Evolutionary conservation across 352 stramenopile genomes (phyloP).

Genomic region (Pythium sp.): DNA sequence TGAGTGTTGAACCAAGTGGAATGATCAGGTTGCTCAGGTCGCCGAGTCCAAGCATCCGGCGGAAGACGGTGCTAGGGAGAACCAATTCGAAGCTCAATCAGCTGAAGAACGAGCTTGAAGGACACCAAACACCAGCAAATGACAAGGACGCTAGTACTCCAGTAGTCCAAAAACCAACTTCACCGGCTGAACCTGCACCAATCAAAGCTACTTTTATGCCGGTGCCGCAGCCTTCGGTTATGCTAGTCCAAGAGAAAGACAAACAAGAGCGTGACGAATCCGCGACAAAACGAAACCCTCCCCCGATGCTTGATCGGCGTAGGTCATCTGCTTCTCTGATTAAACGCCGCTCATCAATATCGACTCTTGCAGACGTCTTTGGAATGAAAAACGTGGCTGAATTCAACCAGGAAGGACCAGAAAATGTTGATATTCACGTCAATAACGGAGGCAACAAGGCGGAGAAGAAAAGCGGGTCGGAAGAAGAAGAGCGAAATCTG

Average conservation of each 20-base stretch:
- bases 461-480: not conserved
- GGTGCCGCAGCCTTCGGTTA: not conserved
- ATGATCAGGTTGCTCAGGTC: not conserved
- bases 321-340: not conserved
- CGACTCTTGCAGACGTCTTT: constrained; percentile 1
- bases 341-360: not conserved
- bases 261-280: not conserved
- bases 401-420: not conserved
- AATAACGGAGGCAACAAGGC: not conserved
- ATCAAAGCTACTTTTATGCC: not conserved
- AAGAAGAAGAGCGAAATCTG: not conserved
- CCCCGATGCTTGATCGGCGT: not conserved
- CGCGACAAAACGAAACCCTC: not conserved
- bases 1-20: not conserved
- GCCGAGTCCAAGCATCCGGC: not conserved
- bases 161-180: not conserved
- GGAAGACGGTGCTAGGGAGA: constrained; percentile 3
- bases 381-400: constrained; percentile 14
- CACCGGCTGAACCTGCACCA: not conserved
- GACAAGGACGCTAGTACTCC: not conserved
- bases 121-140: not conserved
- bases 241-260: not conserved
- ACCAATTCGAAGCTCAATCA: constrained; percentile 2
- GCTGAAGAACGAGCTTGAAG: constrained; percentile 5
- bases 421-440: not conserved